Conservation (phyloP, 2,329 filamentous ascomycete genomes). For the Ceratocystis huliohia region DNA sequence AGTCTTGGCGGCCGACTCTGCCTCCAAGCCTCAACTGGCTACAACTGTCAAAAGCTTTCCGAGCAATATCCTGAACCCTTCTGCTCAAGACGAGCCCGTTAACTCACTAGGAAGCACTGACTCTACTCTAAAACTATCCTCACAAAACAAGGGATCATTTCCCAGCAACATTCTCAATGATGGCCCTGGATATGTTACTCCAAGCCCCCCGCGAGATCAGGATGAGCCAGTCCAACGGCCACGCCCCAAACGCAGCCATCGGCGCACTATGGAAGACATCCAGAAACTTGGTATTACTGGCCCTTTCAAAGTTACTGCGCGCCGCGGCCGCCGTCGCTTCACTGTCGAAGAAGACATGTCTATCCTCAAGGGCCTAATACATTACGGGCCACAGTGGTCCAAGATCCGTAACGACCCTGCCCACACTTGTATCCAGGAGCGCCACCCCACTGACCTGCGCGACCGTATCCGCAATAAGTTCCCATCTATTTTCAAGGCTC, state of each 20-base stretch:
- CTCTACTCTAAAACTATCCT: conserved; percentile 13
- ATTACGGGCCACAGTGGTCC: conserved; percentile 52
- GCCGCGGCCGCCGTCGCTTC: conserved; percentile 48
- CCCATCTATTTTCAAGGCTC: conserved; percentile 33
- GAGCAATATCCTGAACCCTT: conserved; percentile 17
- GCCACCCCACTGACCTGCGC: conserved; percentile 50
- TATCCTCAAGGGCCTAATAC: conserved; percentile 46
- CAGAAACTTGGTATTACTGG: conserved; percentile 46
- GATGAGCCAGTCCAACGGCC: conserved; percentile 25
- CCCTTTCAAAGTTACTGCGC: conserved; percentile 49
- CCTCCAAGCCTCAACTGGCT: background rate
- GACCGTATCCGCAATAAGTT: conserved; percentile 54
- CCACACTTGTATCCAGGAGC: conserved; percentile 41
- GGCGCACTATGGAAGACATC: conserved; percentile 44
- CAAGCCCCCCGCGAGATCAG: conserved; percentile 27
- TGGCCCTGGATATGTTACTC: conserved; percentile 22
- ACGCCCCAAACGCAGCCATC: conserved; percentile 42
- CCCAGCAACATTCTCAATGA: conserved; percentile 24
- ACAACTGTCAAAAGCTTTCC: background rate
- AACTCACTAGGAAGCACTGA: background rate
- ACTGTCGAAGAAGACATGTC: conserved; percentile 50
- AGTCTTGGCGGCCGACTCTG: background rate
- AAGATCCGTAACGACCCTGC: conserved; percentile 49
- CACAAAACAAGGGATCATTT: conserved; percentile 6
- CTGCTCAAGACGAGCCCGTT: conserved; percentile 6